Conservation (phyloP, 495 filamentous ascomycete species). For the Trichoderma reesei region DNA sequence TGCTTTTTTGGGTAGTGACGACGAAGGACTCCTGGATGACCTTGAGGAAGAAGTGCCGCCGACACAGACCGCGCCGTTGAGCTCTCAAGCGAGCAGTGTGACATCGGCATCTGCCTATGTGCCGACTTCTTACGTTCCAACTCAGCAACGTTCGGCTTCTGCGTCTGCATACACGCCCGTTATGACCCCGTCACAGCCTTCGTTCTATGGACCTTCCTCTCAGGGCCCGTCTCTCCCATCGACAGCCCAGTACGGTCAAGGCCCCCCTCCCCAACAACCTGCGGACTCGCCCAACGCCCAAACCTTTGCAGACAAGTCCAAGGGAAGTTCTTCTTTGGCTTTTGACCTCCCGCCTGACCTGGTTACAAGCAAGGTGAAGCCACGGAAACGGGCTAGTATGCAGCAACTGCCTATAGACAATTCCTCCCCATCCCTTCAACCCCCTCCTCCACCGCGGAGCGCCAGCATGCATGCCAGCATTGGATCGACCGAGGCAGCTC, state of each 20-base stretch:
- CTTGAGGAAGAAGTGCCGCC: conserved; percentile 21
- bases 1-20: conserved; percentile 58
- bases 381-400: conserved; percentile 46
- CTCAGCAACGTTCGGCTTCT: not conserved
- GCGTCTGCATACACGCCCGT: not conserved
- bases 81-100: conserved; percentile 5
- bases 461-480: conserved; percentile 42
- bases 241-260: conserved; percentile 31
- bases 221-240: conserved; percentile 34
- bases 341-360: conserved; percentile 90
- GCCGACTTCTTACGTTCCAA: not conserved
- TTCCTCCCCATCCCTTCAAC: conserved; percentile 23
- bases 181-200: not conserved
- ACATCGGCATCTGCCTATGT: conserved; percentile 2
- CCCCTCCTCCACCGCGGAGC: conserved; percentile 47
- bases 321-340: conserved; percentile 84
- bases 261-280: conserved; percentile 22
- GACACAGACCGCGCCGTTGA: not conserved
- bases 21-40: conserved; percentile 63
- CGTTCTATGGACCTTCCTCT: conserved; percentile 19
- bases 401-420: conserved; percentile 27
- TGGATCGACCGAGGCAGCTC: conserved; percentile 18
- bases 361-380: conserved; percentile 48
- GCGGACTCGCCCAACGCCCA: conserved; percentile 46
- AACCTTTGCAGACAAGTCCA: conserved; percentile 82